These are phyloP conservation scores for Nothophaeocryptopus gaeumannii DNA, from an alignment of 2,329 filamentous ascomycete genomes.

Conservation along the genomic window DNA sequence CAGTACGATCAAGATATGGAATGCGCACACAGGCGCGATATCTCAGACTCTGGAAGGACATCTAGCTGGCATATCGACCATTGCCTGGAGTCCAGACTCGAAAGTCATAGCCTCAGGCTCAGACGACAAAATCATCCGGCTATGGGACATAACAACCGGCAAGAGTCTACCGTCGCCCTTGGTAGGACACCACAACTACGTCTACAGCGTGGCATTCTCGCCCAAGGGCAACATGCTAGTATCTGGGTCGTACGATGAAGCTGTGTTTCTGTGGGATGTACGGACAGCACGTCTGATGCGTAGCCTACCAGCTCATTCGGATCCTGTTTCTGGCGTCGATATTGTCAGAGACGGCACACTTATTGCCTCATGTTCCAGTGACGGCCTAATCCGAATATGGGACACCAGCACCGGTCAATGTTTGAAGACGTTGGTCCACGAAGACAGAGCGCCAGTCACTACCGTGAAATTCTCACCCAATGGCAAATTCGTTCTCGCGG, in stretches of 20 bases:
- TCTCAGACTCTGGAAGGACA: conserved; percentile 91
- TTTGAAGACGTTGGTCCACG: conserved; percentile 88
- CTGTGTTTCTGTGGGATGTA: conserved; percentile 95
- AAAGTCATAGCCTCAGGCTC: conserved; percentile 84
- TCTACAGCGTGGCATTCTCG: conserved; percentile 92
- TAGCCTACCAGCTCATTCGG: conserved; percentile 87
- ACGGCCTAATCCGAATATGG: conserved; percentile 92
- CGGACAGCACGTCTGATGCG: conserved; percentile 83
- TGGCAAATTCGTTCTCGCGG: conserved; percentile 87
- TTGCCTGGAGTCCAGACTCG: conserved; percentile 92
- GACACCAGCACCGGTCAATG: conserved; percentile 94
- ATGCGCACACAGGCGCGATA: conserved; percentile 70
- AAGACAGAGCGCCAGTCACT: conserved; percentile 88
- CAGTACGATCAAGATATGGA: conserved; percentile 88
- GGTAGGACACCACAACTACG: conserved; percentile 90
- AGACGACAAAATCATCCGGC: conserved; percentile 91
- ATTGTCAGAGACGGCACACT: conserved; percentile 90
- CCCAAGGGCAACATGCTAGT: conserved; percentile 97
- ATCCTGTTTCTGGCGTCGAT: conserved; percentile 90
- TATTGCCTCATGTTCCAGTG: conserved; percentile 85
- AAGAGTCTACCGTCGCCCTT: conserved; percentile 61
- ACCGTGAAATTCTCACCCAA: conserved; percentile 92
- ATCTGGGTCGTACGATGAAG: conserved; percentile 94
- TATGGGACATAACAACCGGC: conserved; percentile 73
- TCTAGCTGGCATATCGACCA: conserved; percentile 83